These are phyloP conservation scores for Bipolaris oryzae DNA, from an alignment of 2,329 filamentous ascomycete genomes.

Conservation along the genomic window DNA sequence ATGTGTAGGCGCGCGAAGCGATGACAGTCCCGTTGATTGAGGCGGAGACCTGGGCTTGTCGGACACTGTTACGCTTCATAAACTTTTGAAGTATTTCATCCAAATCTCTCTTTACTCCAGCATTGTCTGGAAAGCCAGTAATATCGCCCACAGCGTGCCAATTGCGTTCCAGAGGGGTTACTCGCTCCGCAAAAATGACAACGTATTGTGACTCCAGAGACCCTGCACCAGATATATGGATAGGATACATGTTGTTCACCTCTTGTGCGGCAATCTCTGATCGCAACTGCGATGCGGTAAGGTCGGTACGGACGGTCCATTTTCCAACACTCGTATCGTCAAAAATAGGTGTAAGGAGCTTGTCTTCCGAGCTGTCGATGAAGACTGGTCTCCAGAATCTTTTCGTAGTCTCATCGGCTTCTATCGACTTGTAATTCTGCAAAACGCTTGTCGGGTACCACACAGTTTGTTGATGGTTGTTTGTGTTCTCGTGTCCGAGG, in stretches of 20 bases:
- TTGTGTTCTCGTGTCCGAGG: slow-evolving; percentile 24
- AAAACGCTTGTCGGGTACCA: slow-evolving; percentile 18
- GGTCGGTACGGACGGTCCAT: slow-evolving; percentile 22
- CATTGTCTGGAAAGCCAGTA: slow-evolving; percentile 29
- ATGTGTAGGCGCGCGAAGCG: slow-evolving; percentile 27
- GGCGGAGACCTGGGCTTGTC: slow-evolving; percentile 32
- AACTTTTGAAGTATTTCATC: slow-evolving; percentile 24
- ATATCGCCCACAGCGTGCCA: slow-evolving; percentile 26
- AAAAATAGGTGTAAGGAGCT: slow-evolving; percentile 24
- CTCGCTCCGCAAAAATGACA: slow-evolving; percentile 28
- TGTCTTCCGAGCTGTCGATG: slow-evolving; percentile 24
- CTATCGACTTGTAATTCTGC: slow-evolving; percentile 14
- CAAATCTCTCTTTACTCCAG: slow-evolving; percentile 11
- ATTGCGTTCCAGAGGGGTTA: slow-evolving; percentile 19
- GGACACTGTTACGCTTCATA: slow-evolving; percentile 27
- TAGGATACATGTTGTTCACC: slow-evolving; percentile 17
- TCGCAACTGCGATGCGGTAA: slow-evolving; percentile 19
- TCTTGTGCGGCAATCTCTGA: slow-evolving; percentile 19
- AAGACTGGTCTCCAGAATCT: slow-evolving; percentile 29
- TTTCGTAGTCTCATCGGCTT: slow-evolving; percentile 23
- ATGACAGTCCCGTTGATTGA: slow-evolving; percentile 25
- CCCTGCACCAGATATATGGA: slow-evolving; percentile 24
- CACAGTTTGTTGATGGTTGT: slow-evolving; percentile 22
- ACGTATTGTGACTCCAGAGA: slow-evolving; percentile 15
- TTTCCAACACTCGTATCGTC: slow-evolving; percentile 30